Evolutionary conservation across 495 filamentous ascomycete genomes (phyloP), one percentile per base, ranked within the genome.

Genomic region (Bathelium albidoporum): DNA sequence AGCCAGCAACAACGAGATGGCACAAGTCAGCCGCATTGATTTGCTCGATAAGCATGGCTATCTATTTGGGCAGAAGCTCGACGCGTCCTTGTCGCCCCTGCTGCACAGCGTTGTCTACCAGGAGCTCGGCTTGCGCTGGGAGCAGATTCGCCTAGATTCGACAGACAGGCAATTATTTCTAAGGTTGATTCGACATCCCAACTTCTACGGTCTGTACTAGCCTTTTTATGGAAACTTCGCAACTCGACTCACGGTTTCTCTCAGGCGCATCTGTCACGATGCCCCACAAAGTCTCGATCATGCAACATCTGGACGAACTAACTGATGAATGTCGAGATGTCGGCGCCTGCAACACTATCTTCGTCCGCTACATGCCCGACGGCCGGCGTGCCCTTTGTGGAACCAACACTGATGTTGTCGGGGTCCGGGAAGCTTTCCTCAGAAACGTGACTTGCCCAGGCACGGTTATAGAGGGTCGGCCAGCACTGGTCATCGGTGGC

Each of bases 1-100:
- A 39, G 34, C 34, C 14, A 14, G 34, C 34, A 39, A 14, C 34
- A 39, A 39, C 14, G 34, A 39, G 5, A 39, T 39, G 34, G 34
- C 34, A 14, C 5, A 14, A 5, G 34, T 39, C 14, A 39, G 14
- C 14, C 34, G 14, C 34, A 39, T 39, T 14, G 34, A 14, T 14
- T 73, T 75, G 14, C 76, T 81, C n/a, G 77, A 80, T 53, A 70
- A 72, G 3, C 76, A 82, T 65, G 75, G 75, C 65, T 85, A 80
- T 63, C 78, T 85, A 39, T 84, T 85, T 62, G 82, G 83, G 59
- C 77, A 83, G 70, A 82, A 81, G 0, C 79, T 85, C 29, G 73
- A 83, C 7, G 86, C 88, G 69, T 89, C 86, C 20, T 76, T 88
- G 71, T 88, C 85, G 11, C 87, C 87, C 0, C 79, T 85, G 20